Evolutionary conservation across 1,284 basidiomycete species (phyloP).

Genomic region (Ustilago cynodontis): DNA sequence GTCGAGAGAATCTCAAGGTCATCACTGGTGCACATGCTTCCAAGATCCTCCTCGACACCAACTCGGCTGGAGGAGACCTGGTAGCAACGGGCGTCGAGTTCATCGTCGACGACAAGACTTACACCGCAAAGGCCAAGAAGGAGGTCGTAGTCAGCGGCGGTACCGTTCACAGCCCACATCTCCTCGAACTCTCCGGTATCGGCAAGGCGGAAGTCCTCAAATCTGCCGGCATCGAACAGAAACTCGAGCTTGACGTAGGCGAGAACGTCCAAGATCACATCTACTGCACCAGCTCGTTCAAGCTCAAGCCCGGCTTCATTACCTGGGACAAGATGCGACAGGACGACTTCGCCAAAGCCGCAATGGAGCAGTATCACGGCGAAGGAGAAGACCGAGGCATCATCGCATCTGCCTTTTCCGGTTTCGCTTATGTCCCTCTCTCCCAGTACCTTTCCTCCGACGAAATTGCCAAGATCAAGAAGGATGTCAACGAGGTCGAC

Average conservation of each 20-base stretch:
- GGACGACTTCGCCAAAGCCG: constrained; percentile 54
- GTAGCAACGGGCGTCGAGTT: constrained; percentile 66
- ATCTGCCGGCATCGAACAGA: constrained; percentile 39
- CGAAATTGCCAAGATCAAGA: constrained; percentile 47
- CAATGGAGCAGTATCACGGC: constrained; percentile 56
- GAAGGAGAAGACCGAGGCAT: constrained; percentile 54
- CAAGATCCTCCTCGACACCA: constrained; percentile 38
- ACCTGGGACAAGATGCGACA: constrained; percentile 62
- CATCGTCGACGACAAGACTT: constrained; percentile 50
- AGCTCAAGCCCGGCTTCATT: constrained; percentile 53
- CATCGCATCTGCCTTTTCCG: constrained; percentile 55
- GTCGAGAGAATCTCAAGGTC: constrained; percentile 53
- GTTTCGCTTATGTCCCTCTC: constrained; percentile 55
- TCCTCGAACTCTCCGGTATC: constrained; percentile 61
- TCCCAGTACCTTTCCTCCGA: constrained; percentile 47
- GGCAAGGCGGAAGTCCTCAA: constrained; percentile 45
- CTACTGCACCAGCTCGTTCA: constrained; percentile 68
- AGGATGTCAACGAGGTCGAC: constrained; percentile 35
- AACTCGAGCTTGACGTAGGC: constrained; percentile 71
- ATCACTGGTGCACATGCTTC: constrained; percentile 53
- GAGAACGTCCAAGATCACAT: constrained; percentile 74
- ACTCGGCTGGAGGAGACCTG: constrained; percentile 21
- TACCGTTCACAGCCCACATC: constrained; percentile 70
- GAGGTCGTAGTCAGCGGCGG: constrained; percentile 74
- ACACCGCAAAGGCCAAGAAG: constrained; percentile 68